phyloP scores from a whole-genome alignment of 1,139 yeast genomes.

The Protomyces gravidus region DNA sequence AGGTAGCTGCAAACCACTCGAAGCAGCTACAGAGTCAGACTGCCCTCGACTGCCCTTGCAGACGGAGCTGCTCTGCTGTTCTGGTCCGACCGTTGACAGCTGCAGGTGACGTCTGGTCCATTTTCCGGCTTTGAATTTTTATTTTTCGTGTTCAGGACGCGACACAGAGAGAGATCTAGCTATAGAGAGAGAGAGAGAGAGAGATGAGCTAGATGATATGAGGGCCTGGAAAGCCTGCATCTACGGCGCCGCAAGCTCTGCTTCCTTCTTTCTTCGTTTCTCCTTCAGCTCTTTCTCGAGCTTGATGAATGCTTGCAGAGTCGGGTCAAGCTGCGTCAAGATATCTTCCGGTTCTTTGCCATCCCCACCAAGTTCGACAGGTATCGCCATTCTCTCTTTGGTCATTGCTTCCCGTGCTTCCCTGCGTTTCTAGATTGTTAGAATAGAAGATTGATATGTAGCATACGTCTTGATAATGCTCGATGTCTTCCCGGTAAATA shows the following conservation, averaged over 20 bases:
- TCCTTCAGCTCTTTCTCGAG: conserved; percentile 16
- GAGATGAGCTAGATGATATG: too few relatives aligned
- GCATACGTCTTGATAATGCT: conserved; percentile 8
- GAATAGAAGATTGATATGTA: background rate
- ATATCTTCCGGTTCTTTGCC: conserved; percentile 19
- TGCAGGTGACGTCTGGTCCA: too few relatives aligned
- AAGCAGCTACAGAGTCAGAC: too few relatives aligned
- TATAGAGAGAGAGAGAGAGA: too few relatives aligned
- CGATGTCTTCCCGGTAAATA: conserved; percentile 25
- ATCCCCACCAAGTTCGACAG: conserved; percentile 20
- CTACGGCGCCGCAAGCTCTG: background rate
- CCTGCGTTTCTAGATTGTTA: conserved; percentile 1
- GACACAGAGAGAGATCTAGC: too few relatives aligned
- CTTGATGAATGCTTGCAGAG: conserved; percentile 25
- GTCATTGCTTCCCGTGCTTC: conserved; percentile 12
- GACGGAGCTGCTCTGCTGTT: too few relatives aligned
- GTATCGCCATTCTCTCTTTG: conserved; percentile 4
- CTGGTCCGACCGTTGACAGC: too few relatives aligned
- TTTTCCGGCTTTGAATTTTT: too few relatives aligned
- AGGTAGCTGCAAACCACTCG: too few relatives aligned
- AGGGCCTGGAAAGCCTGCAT: too few relatives aligned
- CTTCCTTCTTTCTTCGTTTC: conserved; percentile 4
- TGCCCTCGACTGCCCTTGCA: too few relatives aligned
- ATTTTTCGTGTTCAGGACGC: too few relatives aligned
- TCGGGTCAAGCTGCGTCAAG: conserved; percentile 17